These are phyloP conservation scores for Harringtonia lauricola DNA, from an alignment of 2,329 filamentous ascomycete genomes.

Conservation along the genomic window DNA sequence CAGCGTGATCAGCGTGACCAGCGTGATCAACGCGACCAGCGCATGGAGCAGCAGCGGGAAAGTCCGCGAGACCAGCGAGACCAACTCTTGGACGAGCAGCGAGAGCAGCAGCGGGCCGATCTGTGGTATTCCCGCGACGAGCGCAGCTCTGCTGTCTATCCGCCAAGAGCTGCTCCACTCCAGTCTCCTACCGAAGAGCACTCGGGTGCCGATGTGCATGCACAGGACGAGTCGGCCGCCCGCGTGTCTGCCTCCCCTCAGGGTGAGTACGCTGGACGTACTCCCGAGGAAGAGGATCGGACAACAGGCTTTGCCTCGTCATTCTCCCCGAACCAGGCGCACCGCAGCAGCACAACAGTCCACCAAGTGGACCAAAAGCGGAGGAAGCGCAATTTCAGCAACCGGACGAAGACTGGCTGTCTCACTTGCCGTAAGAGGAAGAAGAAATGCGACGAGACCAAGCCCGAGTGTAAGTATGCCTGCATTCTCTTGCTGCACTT, in stretches of 20 bases:
- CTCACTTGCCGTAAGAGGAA: slow-evolving; percentile 85
- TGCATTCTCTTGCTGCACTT: neutral
- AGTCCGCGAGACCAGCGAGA: neutral
- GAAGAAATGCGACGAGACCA: slow-evolving; percentile 95
- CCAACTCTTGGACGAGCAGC: slow-evolving; percentile 9
- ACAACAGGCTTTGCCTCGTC: slow-evolving; percentile 28
- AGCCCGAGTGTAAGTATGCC: slow-evolving; percentile 69
- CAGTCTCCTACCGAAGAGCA: slow-evolving; percentile 36
- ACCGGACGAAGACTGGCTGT: slow-evolving; percentile 91
- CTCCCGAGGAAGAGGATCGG: slow-evolving; percentile 42
- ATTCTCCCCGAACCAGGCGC: slow-evolving; percentile 34
- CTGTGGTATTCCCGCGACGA: slow-evolving; percentile 40
- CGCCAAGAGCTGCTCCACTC: slow-evolving; percentile 25
- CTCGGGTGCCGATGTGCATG: slow-evolving; percentile 26
- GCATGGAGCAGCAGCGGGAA: neutral
- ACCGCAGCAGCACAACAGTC: slow-evolving; percentile 26
- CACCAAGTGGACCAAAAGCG: slow-evolving; percentile 55
- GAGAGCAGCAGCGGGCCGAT: slow-evolving; percentile 26
- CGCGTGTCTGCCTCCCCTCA: slow-evolving; percentile 30
- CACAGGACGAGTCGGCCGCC: slow-evolving; percentile 4
- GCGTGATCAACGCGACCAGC: neutral
- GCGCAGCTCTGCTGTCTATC: no score
- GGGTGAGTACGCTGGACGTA: slow-evolving; percentile 39
- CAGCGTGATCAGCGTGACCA: neutral
- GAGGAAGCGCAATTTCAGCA: slow-evolving; percentile 76